Base-by-base conservation (phyloP, 192 early-diverging fungal species). In the Gigaspora rosea region DNA sequence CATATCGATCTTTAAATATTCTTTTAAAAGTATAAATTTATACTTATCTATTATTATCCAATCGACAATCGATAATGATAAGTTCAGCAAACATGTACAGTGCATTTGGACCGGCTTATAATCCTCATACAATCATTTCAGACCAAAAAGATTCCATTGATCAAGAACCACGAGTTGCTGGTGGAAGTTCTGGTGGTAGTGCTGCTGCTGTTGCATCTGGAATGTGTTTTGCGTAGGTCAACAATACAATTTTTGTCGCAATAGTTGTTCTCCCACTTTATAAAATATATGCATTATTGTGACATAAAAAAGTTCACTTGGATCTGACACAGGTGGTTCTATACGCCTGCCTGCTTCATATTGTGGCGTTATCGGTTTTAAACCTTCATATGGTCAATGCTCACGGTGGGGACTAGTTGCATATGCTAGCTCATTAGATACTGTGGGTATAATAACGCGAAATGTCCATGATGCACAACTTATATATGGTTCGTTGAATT, bases 291-390 rank as follows among this genome's bases (percentile, higher is more conserved):
- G 12, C 8, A 51, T 61, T 15, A 47, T 22, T 12, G 4, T 66
- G 4, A 48, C 49, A 49, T 20, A 20, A 41, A 16, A 10, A 63
- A 94, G 92, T 15, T 94, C 95, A 0, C 71, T 98, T 49, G 96
- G 96, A 3, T 96, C 95, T 2, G 96, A 98, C 71, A 98, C 96
- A 2, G 96, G 96, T 66, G 96, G 96, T 15, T 96, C 95, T 4
- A 93, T 98, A n/a, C 82, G 96, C 32, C 82, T 96, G 16, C 96
- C 96, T 8, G 96, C 95, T 4, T 89, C 96, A 4, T 98, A 95
- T 83, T 97, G 95, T 80, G 96, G 96, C 10, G 85, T 97, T 7
- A 88, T 95, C 22, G 96, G 96, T 7, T 96, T 95, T 76, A 98
- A 98, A 80, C 96, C 96, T 15, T 91, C 91, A 1, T 98, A 97